Conservation (phyloP, 2,329 filamentous ascomycete species). For the Cadophora gregata region DNA sequence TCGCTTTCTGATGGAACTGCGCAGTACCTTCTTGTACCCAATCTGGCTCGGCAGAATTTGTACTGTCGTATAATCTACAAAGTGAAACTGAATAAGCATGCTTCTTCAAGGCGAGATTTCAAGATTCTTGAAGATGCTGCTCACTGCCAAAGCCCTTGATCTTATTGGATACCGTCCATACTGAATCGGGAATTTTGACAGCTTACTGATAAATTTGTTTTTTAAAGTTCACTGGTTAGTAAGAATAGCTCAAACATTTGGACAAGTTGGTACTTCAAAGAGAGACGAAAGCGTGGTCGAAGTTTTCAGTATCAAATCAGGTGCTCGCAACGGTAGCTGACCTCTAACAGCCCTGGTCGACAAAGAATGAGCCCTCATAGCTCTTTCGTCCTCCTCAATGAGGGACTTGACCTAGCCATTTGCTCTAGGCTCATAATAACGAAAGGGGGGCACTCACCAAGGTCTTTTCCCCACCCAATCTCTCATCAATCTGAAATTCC, state of each 20-base stretch:
- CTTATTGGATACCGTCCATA: not conserved
- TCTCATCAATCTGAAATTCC: slow-evolving; percentile 27
- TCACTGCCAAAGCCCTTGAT: not conserved
- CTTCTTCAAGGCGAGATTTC: slow-evolving; percentile 1
- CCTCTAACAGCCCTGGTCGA: no score
- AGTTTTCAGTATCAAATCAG: no score
- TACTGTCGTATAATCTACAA: not conserved
- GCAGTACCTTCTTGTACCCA: not conserved
- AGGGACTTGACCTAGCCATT: no score
- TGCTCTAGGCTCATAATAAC: not conserved
- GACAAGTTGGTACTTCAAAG: no score
- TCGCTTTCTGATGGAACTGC: not conserved
- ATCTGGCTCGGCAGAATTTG: not conserved
- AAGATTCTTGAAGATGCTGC: no score
- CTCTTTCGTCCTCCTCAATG: not conserved
- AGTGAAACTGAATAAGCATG: slow-evolving; percentile 11
- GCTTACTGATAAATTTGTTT: slow-evolving; percentile 23
- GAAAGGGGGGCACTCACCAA: slow-evolving; percentile 21
- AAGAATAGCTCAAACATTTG: not conserved
- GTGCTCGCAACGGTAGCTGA: no score
- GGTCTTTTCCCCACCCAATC: slow-evolving; percentile 31
- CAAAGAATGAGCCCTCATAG: no score
- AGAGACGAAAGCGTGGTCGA: no score
- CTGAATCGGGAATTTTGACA: not conserved
- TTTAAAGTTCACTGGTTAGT: slow-evolving; percentile 16